Percentiles rank a stretch among this genome's conserved stretches.
These are phyloP conservation scores for Debaryomyces psychrophilus DNA, from an alignment of 1,139 yeast species.

Conservation along the genomic window DNA sequence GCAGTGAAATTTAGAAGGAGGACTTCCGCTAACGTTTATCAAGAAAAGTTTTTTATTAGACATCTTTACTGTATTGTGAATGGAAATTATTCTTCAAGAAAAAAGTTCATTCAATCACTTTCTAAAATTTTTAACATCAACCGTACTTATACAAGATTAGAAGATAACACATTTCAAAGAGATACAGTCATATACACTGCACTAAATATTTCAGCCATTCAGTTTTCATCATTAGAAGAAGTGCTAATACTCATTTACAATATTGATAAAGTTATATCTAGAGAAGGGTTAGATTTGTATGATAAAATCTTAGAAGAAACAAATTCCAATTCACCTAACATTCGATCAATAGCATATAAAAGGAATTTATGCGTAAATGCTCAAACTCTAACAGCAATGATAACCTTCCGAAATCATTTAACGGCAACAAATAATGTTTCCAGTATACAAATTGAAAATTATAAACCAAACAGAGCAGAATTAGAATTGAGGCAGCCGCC, in stretches of 20 bases:
- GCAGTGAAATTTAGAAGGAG: conserved; percentile 51
- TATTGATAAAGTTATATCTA: conserved; percentile 22
- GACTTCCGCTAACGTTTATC: conserved; percentile 24
- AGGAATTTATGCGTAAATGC: conserved; percentile 18
- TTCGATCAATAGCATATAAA: conserved; percentile 4
- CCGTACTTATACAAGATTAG: conserved; percentile 15
- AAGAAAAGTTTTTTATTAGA: conserved; percentile 25
- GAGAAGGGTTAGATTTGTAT: conserved; percentile 42
- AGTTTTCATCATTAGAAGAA: conserved; percentile 47
- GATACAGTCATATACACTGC: conserved; percentile 38
- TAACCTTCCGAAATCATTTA: conserved; percentile 27
- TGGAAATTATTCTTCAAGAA: conserved; percentile 45
- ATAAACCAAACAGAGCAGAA: conserved; percentile 29
- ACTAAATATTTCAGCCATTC: conserved; percentile 41
- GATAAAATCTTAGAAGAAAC: conserved; percentile 18
- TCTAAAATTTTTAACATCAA: conserved; percentile 27
- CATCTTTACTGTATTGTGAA: conserved; percentile 48
- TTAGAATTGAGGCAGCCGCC: conserved; percentile 30
- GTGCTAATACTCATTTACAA: conserved; percentile 21
- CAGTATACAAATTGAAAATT: conserved; percentile 24
- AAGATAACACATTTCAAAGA: conserved; percentile 22
- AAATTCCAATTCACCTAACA: background rate
- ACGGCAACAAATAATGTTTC: conserved; percentile 26
- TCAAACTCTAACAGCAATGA: conserved; percentile 27
- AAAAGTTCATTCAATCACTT: conserved; percentile 44